phyloP scores from a whole-genome alignment of 352 stramenopile species.

The Phytophthora multivora region DNA sequence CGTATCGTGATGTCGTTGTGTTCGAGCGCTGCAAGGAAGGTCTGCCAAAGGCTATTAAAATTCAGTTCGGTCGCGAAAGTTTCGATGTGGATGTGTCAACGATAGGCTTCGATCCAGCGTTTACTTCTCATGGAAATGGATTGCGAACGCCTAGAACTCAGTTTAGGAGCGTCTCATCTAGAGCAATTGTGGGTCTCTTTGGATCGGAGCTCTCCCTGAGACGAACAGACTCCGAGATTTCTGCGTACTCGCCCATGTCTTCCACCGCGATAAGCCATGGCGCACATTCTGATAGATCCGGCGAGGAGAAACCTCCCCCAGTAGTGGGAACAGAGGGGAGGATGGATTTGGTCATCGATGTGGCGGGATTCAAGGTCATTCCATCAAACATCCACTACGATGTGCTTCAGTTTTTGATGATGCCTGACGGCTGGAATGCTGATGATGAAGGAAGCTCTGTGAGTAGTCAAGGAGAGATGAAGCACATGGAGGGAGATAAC shows the following conservation, averaged over 20 bases:
- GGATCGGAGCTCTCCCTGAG: slow-evolving; percentile 38
- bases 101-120: slow-evolving; percentile 49
- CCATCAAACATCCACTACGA: slow-evolving; percentile 86
- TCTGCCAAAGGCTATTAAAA: slow-evolving; percentile 60
- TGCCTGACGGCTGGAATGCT: slow-evolving; percentile 21
- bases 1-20: slow-evolving; percentile 77
- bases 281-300: slow-evolving; percentile 18
- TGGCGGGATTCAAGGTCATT: slow-evolving; percentile 80
- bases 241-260: slow-evolving; percentile 31
- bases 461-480: slow-evolving; percentile 21
- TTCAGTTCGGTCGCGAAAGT: slow-evolving; percentile 61
- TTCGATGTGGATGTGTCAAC: slow-evolving; percentile 43
- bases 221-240: slow-evolving; percentile 42
- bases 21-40: slow-evolving; percentile 57
- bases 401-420: slow-evolving; percentile 72
- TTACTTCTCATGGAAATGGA: slow-evolving; percentile 33
- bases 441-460: slow-evolving; percentile 27
- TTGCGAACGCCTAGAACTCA: slow-evolving; percentile 29
- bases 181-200: slow-evolving; percentile 42
- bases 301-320: slow-evolving; percentile 15
- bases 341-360: slow-evolving; percentile 73
- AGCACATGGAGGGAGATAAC: slow-evolving; percentile 7
- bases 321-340: slow-evolving; percentile 38
- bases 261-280: slow-evolving; percentile 30
- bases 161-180: slow-evolving; percentile 50